These are phyloP conservation scores for Alternaria incomplexa DNA, from an alignment of 2,329 filamentous ascomycete genomes.

Conservation along the genomic window DNA sequence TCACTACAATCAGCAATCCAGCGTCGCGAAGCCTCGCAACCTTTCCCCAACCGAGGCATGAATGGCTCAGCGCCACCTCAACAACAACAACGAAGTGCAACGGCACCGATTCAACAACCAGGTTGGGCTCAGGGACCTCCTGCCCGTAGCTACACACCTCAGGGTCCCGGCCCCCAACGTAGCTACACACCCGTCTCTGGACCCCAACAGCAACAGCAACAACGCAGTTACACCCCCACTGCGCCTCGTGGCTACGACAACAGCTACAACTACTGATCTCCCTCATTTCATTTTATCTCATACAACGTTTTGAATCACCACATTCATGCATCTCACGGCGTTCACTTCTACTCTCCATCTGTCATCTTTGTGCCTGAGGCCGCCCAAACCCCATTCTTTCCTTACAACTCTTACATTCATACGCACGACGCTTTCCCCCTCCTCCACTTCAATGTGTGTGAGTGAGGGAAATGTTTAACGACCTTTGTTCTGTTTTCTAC, in stretches of 20 bases:
- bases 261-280: constrained; percentile 23
- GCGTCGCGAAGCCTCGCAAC: constrained; percentile 43
- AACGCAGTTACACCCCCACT: background rate
- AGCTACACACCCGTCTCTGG: constrained; percentile 15
- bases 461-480: background rate
- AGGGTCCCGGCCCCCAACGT: constrained; percentile 6
- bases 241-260: constrained; percentile 23
- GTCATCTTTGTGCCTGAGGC: constrained; percentile 3
- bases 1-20: constrained; percentile 46
- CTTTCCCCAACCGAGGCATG: constrained; percentile 37
- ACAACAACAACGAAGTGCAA: constrained; percentile 45
- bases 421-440: background rate
- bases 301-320: constrained; percentile 13
- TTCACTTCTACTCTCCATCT: constrained; percentile 18
- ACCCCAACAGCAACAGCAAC: constrained; percentile 1
- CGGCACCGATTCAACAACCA: constrained; percentile 41
- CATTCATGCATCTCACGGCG: constrained; percentile 20
- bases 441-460: background rate
- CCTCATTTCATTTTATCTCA: background rate
- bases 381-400: background rate
- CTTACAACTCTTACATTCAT: background rate
- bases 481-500: constrained; percentile 5
- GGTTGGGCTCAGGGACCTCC: constrained; percentile 27
- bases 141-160: constrained; percentile 6
- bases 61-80: constrained; percentile 22